A percentile compares a stretch with the other conserved stretches of the same genome.
These are phyloP conservation scores for Ogataea pilisensis DNA, from an alignment of 805 yeast genomes.

Conservation along the genomic window DNA sequence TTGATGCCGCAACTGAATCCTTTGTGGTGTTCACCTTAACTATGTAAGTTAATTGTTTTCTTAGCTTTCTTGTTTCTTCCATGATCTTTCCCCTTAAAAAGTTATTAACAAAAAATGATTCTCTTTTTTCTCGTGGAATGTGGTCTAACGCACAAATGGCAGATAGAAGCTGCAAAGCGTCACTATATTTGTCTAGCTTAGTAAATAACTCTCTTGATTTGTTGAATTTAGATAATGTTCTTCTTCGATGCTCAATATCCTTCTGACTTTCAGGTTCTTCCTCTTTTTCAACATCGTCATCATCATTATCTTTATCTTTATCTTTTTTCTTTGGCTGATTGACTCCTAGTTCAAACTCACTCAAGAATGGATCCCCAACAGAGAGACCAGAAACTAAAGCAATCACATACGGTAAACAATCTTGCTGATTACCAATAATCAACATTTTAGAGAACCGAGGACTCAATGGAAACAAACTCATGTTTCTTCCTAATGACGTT, in stretches of 20 bases:
- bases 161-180: slow-evolving; percentile 67
- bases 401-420: slow-evolving; percentile 82
- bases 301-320: slow-evolving; percentile 28
- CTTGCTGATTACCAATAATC: slow-evolving; percentile 80
- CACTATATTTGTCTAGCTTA: slow-evolving; percentile 68
- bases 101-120: slow-evolving; percentile 50
- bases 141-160: slow-evolving; percentile 88
- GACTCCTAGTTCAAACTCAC: slow-evolving; percentile 70
- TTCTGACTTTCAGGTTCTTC: slow-evolving; percentile 32
- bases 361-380: slow-evolving; percentile 87
- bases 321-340: slow-evolving; percentile 24
- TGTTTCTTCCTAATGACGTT: slow-evolving; percentile 76
- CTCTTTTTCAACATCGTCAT: slow-evolving; percentile 35
- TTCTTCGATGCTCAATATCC: slow-evolving; percentile 37
- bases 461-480: slow-evolving; percentile 89
- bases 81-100: slow-evolving; percentile 74
- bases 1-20: slow-evolving; percentile 52
- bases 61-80: slow-evolving; percentile 79
- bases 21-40: slow-evolving; percentile 62
- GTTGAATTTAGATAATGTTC: slow-evolving; percentile 47
- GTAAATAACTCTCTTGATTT: slow-evolving; percentile 59
- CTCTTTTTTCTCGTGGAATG: slow-evolving; percentile 46
- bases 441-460: slow-evolving; percentile 92
- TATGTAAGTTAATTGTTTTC: slow-evolving; percentile 74
- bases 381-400: slow-evolving; percentile 89